Percentiles rank a stretch among this genome's conserved stretches.
Evolutionary conservation across 768 basidiomycete species (phyloP).

Genomic region (Dacryopinax primogenitus): DNA sequence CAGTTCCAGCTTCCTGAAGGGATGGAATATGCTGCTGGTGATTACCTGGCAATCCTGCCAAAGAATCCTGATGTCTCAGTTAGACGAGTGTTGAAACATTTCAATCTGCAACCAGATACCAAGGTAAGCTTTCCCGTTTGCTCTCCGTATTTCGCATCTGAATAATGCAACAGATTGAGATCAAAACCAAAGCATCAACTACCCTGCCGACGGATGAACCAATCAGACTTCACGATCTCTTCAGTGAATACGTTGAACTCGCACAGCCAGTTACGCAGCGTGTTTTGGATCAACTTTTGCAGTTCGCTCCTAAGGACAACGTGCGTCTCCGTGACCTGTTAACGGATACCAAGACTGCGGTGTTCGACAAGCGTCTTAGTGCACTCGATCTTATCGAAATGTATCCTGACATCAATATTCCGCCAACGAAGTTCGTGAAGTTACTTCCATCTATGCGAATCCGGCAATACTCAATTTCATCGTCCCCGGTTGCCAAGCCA

Average conservation of each 20-base stretch:
- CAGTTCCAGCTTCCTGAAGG: constrained; percentile 13
- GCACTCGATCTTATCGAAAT: constrained; percentile 34
- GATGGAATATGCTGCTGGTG: constrained; percentile 11
- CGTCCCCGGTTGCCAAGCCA: constrained; percentile 36
- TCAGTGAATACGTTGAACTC: constrained; percentile 38
- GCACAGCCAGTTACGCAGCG: constrained; percentile 36
- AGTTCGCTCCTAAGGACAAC: constrained; percentile 22
- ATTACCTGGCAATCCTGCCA: constrained; percentile 15
- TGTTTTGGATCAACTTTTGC: constrained; percentile 29
- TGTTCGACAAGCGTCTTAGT: constrained; percentile 30
- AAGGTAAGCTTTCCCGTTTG: neutral
- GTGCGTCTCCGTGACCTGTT: constrained; percentile 24
- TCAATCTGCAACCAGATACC: neutral
- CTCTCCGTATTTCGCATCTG: neutral
- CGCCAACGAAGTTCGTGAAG: constrained; percentile 30
- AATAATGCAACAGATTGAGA: neutral
- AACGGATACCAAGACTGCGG: constrained; percentile 26
- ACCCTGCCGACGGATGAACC: constrained; percentile 33
- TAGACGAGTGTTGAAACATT: neutral
- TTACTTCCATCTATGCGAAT: constrained; percentile 38
- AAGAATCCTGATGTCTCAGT: neutral
- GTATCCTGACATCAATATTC: constrained; percentile 29
- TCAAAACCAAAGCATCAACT: constrained; percentile 23
- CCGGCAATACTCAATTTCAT: constrained; percentile 41
- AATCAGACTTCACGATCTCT: constrained; percentile 29